Percentiles rank a stretch among this genome's conserved stretches.
phyloP scores from a whole-genome alignment of 208 protist genomes.

The Acanthamoeba lugdunensis region DNA sequence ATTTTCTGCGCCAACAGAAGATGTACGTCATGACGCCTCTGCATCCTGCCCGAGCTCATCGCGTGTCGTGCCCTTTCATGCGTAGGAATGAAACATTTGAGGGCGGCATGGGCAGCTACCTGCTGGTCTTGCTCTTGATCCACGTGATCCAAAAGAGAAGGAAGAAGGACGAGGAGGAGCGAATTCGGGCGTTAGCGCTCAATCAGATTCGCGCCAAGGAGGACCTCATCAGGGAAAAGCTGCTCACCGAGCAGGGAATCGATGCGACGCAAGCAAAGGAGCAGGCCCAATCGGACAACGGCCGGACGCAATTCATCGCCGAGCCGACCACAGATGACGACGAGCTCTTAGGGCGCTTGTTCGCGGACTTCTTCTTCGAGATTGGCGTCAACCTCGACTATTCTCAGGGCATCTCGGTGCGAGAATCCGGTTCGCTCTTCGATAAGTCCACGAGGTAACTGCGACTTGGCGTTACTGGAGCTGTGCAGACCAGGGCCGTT shows the following conservation, averaged over 20 bases:
- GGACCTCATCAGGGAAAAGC: not conserved
- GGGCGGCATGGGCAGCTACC: constrained; percentile 41
- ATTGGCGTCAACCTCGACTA: constrained; percentile 4
- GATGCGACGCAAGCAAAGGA: not conserved
- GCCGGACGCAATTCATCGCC: not conserved
- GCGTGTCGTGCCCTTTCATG: not conserved
- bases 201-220: not conserved
- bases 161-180: constrained; percentile 9
- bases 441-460: not conserved
- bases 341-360: constrained; percentile 1
- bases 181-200: not conserved
- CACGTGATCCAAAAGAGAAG: not conserved
- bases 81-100: constrained; percentile 10
- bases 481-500: not conserved
- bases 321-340: not conserved
- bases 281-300: not conserved
- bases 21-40: not conserved
- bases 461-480: not conserved
- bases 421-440: not conserved
- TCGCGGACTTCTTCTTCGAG: constrained; percentile 22
- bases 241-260: not conserved
- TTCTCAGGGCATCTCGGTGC: not conserved
- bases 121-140: constrained; percentile 57
- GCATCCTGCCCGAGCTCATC: not conserved
- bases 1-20: constrained; percentile 46